These are phyloP conservation scores for Knufia petricola DNA, from an alignment of 2,329 filamentous ascomycete genomes.

Conservation along the genomic window DNA sequence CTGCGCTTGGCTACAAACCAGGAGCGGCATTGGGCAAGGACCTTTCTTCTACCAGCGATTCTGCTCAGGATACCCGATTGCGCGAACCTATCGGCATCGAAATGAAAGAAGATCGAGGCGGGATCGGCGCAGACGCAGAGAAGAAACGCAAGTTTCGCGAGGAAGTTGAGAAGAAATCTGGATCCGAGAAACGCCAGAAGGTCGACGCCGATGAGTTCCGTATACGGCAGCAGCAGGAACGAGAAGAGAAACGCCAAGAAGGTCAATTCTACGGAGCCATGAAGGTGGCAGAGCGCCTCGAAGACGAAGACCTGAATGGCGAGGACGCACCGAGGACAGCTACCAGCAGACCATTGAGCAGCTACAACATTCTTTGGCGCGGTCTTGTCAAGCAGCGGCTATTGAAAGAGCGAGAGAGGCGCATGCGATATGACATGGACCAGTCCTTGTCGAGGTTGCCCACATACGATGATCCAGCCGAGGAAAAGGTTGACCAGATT, in stretches of 20 bases:
- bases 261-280: constrained; percentile 66
- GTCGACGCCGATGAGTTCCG: constrained; percentile 62
- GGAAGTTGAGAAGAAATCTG: constrained; percentile 44
- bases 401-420: constrained; percentile 57
- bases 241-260: constrained; percentile 59
- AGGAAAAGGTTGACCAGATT: constrained; percentile 62
- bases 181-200: constrained; percentile 50
- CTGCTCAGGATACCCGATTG: constrained; percentile 30
- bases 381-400: constrained; percentile 61
- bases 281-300: constrained; percentile 69
- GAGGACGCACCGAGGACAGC: constrained; percentile 13
- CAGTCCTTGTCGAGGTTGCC: constrained; percentile 54
- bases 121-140: constrained; percentile 75
- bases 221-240: constrained; percentile 59
- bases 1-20: constrained; percentile 78
- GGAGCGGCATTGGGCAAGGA: constrained; percentile 64
- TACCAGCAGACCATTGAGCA: constrained; percentile 47
- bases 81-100: constrained; percentile 67
- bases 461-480: constrained; percentile 57
- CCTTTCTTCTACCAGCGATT: constrained; percentile 28
- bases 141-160: constrained; percentile 67
- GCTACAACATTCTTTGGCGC: constrained; percentile 71
- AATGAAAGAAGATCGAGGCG: constrained; percentile 69
- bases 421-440: constrained; percentile 57
- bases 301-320: constrained; percentile 29